A percentile compares a stretch with the other conserved stretches of the same genome.
These are phyloP conservation scores for Scheffersomyces lignosus DNA, from an alignment of 805 yeast genomes.

Conservation along the genomic window DNA sequence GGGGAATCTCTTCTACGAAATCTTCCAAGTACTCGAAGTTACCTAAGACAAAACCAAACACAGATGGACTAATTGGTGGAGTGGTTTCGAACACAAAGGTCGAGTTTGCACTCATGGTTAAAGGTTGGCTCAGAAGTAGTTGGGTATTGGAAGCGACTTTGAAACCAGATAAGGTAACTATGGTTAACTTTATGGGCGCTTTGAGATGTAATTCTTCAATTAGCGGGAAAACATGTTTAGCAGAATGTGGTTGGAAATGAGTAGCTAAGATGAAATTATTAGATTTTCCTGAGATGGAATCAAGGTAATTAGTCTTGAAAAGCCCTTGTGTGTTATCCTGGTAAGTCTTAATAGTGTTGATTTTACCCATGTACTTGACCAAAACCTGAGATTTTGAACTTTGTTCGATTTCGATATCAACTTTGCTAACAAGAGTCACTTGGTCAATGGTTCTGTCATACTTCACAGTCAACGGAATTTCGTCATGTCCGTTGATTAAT, in stretches of 20 bases:
- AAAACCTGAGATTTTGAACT: slow-evolving; percentile 11
- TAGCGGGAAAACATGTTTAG: slow-evolving; percentile 65
- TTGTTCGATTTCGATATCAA: slow-evolving; percentile 4
- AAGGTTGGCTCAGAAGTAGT: slow-evolving; percentile 19
- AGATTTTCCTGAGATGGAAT: slow-evolving; percentile 47
- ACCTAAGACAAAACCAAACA: slow-evolving; percentile 70
- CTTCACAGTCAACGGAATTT: slow-evolving; percentile 23
- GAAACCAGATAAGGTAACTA: slow-evolving; percentile 46
- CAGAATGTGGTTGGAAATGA: slow-evolving; percentile 69
- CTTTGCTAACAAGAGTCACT: slow-evolving; percentile 27
- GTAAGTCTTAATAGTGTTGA: slow-evolving; percentile 50
- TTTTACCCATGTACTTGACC: slow-evolving; percentile 50
- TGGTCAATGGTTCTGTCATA: slow-evolving; percentile 43
- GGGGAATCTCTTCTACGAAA: slow-evolving; percentile 27
- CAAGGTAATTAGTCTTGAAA: slow-evolving; percentile 65
- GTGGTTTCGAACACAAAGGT: slow-evolving; percentile 49
- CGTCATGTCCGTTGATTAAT: slow-evolving; percentile 13
- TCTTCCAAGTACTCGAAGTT: slow-evolving; percentile 55
- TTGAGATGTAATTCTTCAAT: slow-evolving; percentile 64
- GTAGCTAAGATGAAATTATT: slow-evolving; percentile 61
- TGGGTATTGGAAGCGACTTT: slow-evolving; percentile 54
- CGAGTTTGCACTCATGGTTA: slow-evolving; percentile 22
- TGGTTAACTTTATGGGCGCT: slow-evolving; percentile 48
- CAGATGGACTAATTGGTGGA: slow-evolving; percentile 60
- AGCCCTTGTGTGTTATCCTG: slow-evolving; percentile 62